phyloP scores from a whole-genome alignment of 2,329 filamentous ascomycete genomes.

The Diaporthe citriasiana region DNA sequence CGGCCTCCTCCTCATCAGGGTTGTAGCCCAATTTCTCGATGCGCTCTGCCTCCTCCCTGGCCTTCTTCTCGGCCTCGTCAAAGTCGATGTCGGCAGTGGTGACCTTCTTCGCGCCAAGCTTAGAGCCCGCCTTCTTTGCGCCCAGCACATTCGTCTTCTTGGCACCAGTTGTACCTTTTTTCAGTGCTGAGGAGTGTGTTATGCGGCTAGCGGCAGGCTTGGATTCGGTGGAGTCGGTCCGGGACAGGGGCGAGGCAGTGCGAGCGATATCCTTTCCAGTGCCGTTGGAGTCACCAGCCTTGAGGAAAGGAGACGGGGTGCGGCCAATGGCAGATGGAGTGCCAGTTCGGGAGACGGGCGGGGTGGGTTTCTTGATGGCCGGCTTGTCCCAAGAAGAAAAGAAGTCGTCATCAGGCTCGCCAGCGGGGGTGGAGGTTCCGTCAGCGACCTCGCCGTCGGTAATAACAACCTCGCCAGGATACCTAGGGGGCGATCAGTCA shows the following conservation, averaged over 20 bases:
- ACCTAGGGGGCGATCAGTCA: slow-evolving; percentile 64
- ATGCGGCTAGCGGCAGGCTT: slow-evolving; percentile 75
- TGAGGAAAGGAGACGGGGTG: slow-evolving; percentile 91
- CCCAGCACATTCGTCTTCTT: slow-evolving; percentile 90
- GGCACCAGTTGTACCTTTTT: slow-evolving; percentile 79
- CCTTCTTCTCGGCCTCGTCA: slow-evolving; percentile 96
- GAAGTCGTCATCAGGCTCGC: slow-evolving; percentile 91
- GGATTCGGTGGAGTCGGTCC: slow-evolving; percentile 68
- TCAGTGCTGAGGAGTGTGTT: slow-evolving; percentile 83
- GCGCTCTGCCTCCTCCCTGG: slow-evolving; percentile 96
- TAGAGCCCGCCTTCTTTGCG: slow-evolving; percentile 83
- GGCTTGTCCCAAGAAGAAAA: slow-evolving; percentile 99
- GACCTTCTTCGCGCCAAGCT: slow-evolving; percentile 95
- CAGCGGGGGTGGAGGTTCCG: slow-evolving; percentile 81
- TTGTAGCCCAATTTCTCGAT: slow-evolving; percentile 97
- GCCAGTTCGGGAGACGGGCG: slow-evolving; percentile 88
- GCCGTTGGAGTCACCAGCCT: slow-evolving; percentile 75
- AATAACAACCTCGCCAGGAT: slow-evolving; percentile 87
- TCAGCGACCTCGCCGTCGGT: slow-evolving; percentile 79
- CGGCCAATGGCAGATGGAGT: slow-evolving; percentile 87
- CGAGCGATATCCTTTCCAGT: slow-evolving; percentile 80
- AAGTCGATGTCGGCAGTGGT: slow-evolving; percentile 88
- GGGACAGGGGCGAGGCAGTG: slow-evolving; percentile 84
- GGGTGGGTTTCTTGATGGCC: slow-evolving; percentile 94
- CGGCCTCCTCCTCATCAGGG: slow-evolving; percentile 79